A percentile compares a stretch with the other conserved stretches of the same genome.
Evolutionary conservation across 768 basidiomycete genomes (phyloP).

Genomic region (Amanita molliuscula): DNA sequence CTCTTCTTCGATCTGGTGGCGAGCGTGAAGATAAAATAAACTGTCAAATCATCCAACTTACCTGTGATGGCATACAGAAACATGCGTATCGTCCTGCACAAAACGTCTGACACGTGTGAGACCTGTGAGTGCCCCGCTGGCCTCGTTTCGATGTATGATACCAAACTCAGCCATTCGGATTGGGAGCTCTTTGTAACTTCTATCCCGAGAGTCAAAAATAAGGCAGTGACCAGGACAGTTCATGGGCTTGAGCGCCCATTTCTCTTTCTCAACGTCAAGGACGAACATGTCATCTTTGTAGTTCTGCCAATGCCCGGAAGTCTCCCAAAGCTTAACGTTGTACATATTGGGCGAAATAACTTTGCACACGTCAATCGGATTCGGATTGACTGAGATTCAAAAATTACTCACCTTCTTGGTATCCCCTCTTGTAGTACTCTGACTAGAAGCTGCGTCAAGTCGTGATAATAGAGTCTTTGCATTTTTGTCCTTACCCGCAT

Average conservation of each 20-base stretch:
- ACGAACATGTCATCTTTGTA: constrained; percentile 98
- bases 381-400: not conserved
- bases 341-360: constrained; percentile 99
- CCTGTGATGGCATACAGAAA: constrained; percentile 93
- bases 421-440: constrained; percentile 93
- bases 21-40: constrained; percentile 1
- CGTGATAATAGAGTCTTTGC: not conserved
- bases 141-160: constrained; percentile 94
- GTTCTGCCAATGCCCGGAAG: constrained; percentile 96
- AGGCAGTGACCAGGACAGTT: constrained; percentile 97
- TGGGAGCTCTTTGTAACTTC: constrained; percentile 91
- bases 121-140: constrained; percentile 88
- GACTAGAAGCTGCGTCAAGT: constrained; percentile 28
- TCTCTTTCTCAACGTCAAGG: constrained; percentile 91
- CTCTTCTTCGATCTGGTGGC: constrained; percentile 69
- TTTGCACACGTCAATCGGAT: constrained; percentile 15
- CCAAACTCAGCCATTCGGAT: constrained; percentile 99
- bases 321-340: constrained; percentile 95
- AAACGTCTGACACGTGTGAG: constrained; percentile 90
- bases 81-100: constrained; percentile 96
- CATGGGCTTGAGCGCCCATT: constrained; percentile 97
- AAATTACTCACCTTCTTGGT: constrained; percentile 68
- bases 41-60: constrained; percentile 17
- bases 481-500: constrained; percentile 57
- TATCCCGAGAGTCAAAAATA: constrained; percentile 90